These are phyloP conservation scores for Marasmius tenuissimus DNA, from an alignment of 1,284 basidiomycete species.

Conservation along the genomic window DNA sequence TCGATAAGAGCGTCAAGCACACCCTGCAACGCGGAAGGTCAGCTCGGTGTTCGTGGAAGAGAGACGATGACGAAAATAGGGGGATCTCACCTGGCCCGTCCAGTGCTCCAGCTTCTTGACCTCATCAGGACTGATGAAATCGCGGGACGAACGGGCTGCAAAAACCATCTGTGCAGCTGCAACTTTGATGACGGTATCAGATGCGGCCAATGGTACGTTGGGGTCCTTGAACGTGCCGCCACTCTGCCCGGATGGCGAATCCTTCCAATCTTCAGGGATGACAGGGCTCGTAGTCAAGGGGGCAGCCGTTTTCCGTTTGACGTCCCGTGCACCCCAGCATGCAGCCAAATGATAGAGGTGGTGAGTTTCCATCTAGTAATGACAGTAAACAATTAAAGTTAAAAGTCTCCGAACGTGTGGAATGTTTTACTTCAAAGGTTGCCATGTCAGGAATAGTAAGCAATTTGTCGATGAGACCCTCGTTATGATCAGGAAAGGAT, in stretches of 20 bases:
- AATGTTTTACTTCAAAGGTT: conserved; percentile 62
- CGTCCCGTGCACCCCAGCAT: conserved; percentile 46
- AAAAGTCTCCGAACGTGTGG: conserved; percentile 1
- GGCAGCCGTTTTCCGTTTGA: conserved; percentile 23
- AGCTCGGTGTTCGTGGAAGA: too few species aligned
- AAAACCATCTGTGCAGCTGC: conserved; percentile 85
- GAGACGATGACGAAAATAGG: not conserved
- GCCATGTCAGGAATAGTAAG: conserved; percentile 51
- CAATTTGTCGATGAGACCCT: conserved; percentile 60
- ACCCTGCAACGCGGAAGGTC: conserved; percentile 4
- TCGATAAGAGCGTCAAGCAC: conserved; percentile 13
- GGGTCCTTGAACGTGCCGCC: conserved; percentile 24
- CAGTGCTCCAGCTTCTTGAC: conserved; percentile 68
- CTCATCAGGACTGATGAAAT: conserved; percentile 74
- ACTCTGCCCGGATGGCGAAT: not conserved
- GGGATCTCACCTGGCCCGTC: conserved; percentile 56
- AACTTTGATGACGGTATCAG: conserved; percentile 59
- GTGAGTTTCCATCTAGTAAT: conserved; percentile 76
- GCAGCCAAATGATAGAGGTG: conserved; percentile 74
- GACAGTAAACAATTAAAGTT: conserved; percentile 2
- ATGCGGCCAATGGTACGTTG: conserved; percentile 26
- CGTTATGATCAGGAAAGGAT: conserved; percentile 77
- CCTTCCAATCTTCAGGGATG: conserved; percentile 24
- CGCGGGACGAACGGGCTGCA: conserved; percentile 73
- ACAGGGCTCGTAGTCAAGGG: conserved; percentile 48